Conservation (phyloP, 768 basidiomycete genomes). For the Xanthoconium purpureum region DNA sequence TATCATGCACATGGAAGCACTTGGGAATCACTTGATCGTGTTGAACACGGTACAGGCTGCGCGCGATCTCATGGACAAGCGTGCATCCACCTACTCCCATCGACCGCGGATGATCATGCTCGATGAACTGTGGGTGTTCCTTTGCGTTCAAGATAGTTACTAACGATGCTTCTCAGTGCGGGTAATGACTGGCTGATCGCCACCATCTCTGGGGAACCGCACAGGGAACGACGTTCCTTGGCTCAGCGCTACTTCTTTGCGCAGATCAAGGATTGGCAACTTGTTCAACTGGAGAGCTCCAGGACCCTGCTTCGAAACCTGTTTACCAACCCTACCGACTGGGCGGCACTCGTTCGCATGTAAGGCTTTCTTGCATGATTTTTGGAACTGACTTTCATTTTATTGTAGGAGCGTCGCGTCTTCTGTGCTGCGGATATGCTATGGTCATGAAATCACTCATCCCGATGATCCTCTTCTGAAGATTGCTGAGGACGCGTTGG, state of each 20-base stretch:
- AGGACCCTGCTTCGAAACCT: constrained; percentile 1
- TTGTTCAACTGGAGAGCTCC: constrained; percentile 6
- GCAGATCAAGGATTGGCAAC: constrained; percentile 15
- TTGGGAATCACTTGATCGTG: not conserved
- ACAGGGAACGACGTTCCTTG: constrained; percentile 7
- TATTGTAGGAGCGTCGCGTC: not conserved
- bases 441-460: constrained; percentile 5
- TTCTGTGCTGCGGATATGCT: not conserved
- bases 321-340: not conserved
- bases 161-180: not conserved
- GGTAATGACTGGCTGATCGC: constrained; percentile 1
- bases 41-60: not conserved
- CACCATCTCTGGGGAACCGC: constrained; percentile 4
- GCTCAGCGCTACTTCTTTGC: constrained; percentile 12
- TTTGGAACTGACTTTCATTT: not conserved
- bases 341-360: constrained; percentile 2
- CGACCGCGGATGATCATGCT: constrained; percentile 1
- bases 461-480: constrained; percentile 3
- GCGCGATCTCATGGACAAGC: constrained; percentile 5
- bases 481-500: constrained; percentile 4
- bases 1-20: not conserved
- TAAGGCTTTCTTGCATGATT: not conserved
- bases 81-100: constrained; percentile 1
- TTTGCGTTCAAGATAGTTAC: not conserved
- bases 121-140: not conserved